These are phyloP conservation scores for Myxozyma vanderwaltii DNA, from an alignment of 805 yeast species.

Conservation along the genomic window DNA sequence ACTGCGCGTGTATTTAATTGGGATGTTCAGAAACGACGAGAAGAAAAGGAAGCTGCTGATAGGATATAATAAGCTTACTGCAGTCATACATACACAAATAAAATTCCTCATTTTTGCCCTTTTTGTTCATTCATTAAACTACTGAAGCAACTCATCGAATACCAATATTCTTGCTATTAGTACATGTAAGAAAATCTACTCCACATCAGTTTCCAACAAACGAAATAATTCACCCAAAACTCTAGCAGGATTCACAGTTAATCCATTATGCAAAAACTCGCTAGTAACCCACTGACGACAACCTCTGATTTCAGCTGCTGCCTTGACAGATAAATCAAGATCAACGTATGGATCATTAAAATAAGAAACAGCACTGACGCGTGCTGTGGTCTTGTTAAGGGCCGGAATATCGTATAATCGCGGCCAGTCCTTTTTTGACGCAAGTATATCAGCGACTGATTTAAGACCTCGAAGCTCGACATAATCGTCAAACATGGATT, in stretches of 20 bases:
- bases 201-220: conserved; percentile 46
- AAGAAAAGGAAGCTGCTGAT: conserved; percentile 23
- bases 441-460: conserved; percentile 44
- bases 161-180: too few species aligned
- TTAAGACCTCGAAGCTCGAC: conserved; percentile 48
- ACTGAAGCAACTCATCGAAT: too few species aligned
- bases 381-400: conserved; percentile 36
- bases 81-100: neutral
- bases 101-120: too few species aligned
- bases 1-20: conserved; percentile 66
- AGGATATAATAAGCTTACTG: neutral
- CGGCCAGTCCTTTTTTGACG: conserved; percentile 44
- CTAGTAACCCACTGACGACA: conserved; percentile 48
- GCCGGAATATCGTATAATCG: conserved; percentile 44
- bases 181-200: conserved; percentile 33
- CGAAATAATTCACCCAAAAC: conserved; percentile 46
- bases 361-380: conserved; percentile 35
- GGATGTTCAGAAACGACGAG: conserved; percentile 43
- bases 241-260: conserved; percentile 46
- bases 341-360: conserved; percentile 47
- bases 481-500: conserved; percentile 55
- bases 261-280: conserved; percentile 50
- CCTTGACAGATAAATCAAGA: conserved; percentile 45
- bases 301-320: conserved; percentile 44
- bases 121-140: too few species aligned